phyloP scores from a whole-genome alignment of 2,329 filamentous ascomycete genomes.

The Trichoderma arundinaceum region DNA sequence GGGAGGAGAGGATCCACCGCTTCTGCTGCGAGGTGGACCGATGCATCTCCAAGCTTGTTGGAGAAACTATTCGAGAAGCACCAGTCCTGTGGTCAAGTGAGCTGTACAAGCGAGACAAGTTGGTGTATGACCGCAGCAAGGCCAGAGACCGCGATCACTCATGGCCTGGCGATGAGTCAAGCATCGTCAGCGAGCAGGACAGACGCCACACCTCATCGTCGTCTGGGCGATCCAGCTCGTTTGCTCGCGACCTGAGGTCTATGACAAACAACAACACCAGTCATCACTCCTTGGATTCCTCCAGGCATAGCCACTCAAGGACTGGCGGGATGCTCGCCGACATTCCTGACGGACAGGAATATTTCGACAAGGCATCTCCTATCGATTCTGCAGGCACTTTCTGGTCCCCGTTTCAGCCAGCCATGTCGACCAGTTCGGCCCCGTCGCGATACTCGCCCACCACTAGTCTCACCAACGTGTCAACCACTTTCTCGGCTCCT shows the following conservation, averaged over 20 bases:
- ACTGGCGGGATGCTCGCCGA: conserved; percentile 66
- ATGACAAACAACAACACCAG: conserved; percentile 60
- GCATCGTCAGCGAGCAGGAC: conserved; percentile 61
- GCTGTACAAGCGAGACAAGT: conserved; percentile 79
- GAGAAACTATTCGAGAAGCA: conserved; percentile 80
- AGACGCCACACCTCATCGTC: conserved; percentile 52
- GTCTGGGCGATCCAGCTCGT: conserved; percentile 56
- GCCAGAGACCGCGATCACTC: conserved; percentile 54
- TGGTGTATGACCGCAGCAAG: conserved; percentile 58
- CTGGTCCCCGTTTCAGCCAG: conserved; percentile 84
- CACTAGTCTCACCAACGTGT: conserved; percentile 64
- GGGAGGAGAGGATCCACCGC: conserved; percentile 92
- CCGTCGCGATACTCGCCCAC: conserved; percentile 66
- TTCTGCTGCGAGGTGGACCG: conserved; percentile 90
- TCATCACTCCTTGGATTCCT: conserved; percentile 72
- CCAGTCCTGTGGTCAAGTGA: conserved; percentile 93
- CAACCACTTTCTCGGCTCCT: conserved; percentile 54
- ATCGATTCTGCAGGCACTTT: conserved; percentile 79
- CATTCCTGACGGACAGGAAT: conserved; percentile 71
- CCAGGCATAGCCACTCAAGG: conserved; percentile 65
- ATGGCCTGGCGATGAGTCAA: conserved; percentile 57
- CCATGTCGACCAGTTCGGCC: conserved; percentile 67
- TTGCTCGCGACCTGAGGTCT: conserved; percentile 60
- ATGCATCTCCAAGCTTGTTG: conserved; percentile 83
- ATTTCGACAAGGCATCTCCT: conserved; percentile 72